Conservation (phyloP, 768 basidiomycete genomes). For the Suillus subaureus region DNA sequence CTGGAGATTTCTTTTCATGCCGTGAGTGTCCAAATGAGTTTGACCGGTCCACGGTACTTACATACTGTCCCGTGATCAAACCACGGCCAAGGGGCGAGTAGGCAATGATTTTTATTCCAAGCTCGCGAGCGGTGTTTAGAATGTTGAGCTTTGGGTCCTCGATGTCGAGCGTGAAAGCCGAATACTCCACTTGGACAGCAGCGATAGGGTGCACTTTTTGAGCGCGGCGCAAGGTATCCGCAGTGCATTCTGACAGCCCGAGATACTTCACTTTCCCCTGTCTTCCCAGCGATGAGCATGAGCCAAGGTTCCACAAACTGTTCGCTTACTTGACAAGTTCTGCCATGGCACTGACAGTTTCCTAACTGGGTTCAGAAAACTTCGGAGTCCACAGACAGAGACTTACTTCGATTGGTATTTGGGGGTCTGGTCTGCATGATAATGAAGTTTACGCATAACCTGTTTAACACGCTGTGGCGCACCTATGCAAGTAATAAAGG, state of each 20-base stretch:
- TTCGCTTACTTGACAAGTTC: conserved; percentile 50
- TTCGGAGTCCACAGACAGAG: neutral
- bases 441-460: neutral
- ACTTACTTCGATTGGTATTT: conserved; percentile 49
- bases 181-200: conserved; percentile 54
- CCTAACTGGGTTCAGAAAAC: conserved; percentile 18
- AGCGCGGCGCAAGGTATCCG: conserved; percentile 50
- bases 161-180: conserved; percentile 50
- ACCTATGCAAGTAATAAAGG: conserved; percentile 49
- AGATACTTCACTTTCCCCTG: conserved; percentile 50
- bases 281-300: conserved; percentile 35
- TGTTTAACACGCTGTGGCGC: conserved; percentile 6
- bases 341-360: conserved; percentile 51
- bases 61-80: conserved; percentile 49
- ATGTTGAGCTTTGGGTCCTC: conserved; percentile 46
- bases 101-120: conserved; percentile 51
- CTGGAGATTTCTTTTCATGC: conserved; percentile 31
- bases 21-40: neutral
- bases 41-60: conserved; percentile 22
- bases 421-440: conserved; percentile 38
- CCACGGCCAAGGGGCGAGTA: conserved; percentile 58
- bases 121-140: conserved; percentile 46
- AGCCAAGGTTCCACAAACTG: neutral
- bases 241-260: conserved; percentile 55
- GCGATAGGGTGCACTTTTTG: conserved; percentile 52